Conservation (phyloP, 2,329 filamentous ascomycete species). For the Ambrosiella beaveri region DNA sequence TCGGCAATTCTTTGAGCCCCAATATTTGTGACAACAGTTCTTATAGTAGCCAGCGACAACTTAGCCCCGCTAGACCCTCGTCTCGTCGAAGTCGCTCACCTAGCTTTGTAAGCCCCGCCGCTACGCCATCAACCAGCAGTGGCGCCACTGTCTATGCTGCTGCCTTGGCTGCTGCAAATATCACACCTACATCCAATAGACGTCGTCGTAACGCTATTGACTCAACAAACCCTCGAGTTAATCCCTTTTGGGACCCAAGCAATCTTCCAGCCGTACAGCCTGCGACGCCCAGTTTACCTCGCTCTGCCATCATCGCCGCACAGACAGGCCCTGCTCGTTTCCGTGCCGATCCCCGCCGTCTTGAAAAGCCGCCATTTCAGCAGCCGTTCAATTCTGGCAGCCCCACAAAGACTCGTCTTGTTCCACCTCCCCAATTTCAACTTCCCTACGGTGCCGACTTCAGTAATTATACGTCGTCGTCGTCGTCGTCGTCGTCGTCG, state of each 20-base stretch:
- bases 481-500: constrained; percentile 2
- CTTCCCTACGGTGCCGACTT: constrained; percentile 12
- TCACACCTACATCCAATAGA: constrained; percentile 10
- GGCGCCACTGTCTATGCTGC: not conserved
- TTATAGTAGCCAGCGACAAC: constrained; percentile 2
- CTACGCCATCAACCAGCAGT: not conserved
- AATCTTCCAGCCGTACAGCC: constrained; percentile 13
- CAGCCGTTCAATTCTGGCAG: constrained; percentile 11
- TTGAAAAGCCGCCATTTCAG: constrained; percentile 13
- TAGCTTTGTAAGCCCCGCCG: constrained; percentile 4
- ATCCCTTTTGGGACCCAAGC: constrained; percentile 11
- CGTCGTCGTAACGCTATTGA: constrained; percentile 15
- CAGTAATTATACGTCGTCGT: constrained; percentile 3
- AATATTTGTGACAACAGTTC: constrained; percentile 7
- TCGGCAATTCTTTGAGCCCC: constrained; percentile 9
- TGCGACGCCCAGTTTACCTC: constrained; percentile 11
- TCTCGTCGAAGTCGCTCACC: constrained; percentile 11
- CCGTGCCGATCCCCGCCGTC: constrained; percentile 13
- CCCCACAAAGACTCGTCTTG: constrained; percentile 8
- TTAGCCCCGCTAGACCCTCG: constrained; percentile 10
- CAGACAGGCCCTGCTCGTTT: constrained; percentile 14
- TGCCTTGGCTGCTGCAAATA: not conserved
- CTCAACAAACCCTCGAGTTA: constrained; percentile 10
- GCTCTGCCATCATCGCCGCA: constrained; percentile 14
- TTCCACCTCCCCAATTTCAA: constrained; percentile 8